Evolutionary conservation across 2,329 filamentous ascomycete species (phyloP), one percentile per base, ranked within the genome.

Genomic region (Cladosporium sp.): DNA sequence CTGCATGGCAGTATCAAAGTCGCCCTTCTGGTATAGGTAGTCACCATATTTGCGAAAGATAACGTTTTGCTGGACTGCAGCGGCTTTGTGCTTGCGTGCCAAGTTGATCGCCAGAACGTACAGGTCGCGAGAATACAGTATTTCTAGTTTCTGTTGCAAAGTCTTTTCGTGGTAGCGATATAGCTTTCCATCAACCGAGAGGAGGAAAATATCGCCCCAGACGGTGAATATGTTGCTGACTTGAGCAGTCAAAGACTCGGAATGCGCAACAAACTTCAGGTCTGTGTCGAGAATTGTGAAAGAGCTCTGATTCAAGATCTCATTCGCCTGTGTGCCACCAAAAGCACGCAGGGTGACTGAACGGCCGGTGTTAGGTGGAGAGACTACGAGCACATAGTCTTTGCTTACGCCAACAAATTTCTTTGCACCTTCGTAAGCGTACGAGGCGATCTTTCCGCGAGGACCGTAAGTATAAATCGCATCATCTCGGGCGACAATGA

Each of bases 1-100:
- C 66, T 95, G 88, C 95, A 99, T 99, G n/a, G 95, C 92, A 6
- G 90, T 94, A 69, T 99, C 94, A 68, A 93, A 99, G 69, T 97
- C 92, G 4, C 89, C 91, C 68, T 96, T 96, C 63, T 95, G 90
- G 68, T 99, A 97, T 3, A 97, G 75, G 67, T 93, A 90, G 70
- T 99, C 94, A 12, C 93, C 94, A 72, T 96, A 97, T 70, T 88
- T 92, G 58, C 93, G 86, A 69, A 93, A 95, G 58, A 99, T 99
- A 58, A 89, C 79, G 66, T 95, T 97, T 66, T 96, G 90, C 71
- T 97, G 90, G 47, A 87, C 78, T 2, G 78, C 75, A 71, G 92
- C 90, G 67, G 97, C 81, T 1, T 91, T 90, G 9, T 88, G 86
- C 72, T 95, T 96, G 67, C 95, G 91, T 0, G 94, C 94, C 57